phyloP scores from a whole-genome alignment of 805 yeast species.

The Metschnikowia continentalis region DNA sequence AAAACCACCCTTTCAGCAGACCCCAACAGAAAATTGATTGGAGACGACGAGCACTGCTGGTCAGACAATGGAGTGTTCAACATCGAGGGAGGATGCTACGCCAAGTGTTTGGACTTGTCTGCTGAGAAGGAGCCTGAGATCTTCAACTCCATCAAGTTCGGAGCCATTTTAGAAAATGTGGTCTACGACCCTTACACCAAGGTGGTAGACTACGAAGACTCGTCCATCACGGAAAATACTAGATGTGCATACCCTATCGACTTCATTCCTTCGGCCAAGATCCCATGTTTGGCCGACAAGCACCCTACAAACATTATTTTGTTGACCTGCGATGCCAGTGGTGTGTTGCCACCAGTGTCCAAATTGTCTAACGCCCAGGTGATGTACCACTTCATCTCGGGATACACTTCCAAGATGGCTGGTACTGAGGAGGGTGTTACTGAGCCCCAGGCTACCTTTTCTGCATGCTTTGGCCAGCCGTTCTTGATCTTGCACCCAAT shows the following conservation, averaged over 20 bases:
- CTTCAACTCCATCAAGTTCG: slow-evolving; percentile 89
- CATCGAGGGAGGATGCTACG: slow-evolving; percentile 99
- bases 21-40: slow-evolving; percentile 87
- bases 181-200: slow-evolving; percentile 76
- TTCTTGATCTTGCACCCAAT: slow-evolving; percentile 97
- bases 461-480: slow-evolving; percentile 99
- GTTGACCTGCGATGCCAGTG: slow-evolving; percentile 96
- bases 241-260: slow-evolving; percentile 99
- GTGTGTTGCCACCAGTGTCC: slow-evolving; percentile 96
- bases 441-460: slow-evolving; percentile 96
- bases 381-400: slow-evolving; percentile 98
- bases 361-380: slow-evolving; percentile 91
- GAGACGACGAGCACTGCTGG: slow-evolving; percentile 99
- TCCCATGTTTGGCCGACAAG: slow-evolving; percentile 84
- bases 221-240: slow-evolving; percentile 89
- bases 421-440: slow-evolving; percentile 99
- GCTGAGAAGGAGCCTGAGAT: slow-evolving; percentile 97
- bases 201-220: slow-evolving; percentile 79
- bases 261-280: slow-evolving; percentile 91
- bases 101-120: slow-evolving; percentile 87
- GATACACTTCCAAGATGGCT: slow-evolving; percentile 99
- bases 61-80: slow-evolving; percentile 97
- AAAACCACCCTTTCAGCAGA: slow-evolving; percentile 97
- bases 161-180: slow-evolving; percentile 91
- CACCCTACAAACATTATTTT: slow-evolving; percentile 92